These are phyloP conservation scores for Fusarium globosum DNA, from an alignment of 2,329 filamentous ascomycete species.

Conservation along the genomic window DNA sequence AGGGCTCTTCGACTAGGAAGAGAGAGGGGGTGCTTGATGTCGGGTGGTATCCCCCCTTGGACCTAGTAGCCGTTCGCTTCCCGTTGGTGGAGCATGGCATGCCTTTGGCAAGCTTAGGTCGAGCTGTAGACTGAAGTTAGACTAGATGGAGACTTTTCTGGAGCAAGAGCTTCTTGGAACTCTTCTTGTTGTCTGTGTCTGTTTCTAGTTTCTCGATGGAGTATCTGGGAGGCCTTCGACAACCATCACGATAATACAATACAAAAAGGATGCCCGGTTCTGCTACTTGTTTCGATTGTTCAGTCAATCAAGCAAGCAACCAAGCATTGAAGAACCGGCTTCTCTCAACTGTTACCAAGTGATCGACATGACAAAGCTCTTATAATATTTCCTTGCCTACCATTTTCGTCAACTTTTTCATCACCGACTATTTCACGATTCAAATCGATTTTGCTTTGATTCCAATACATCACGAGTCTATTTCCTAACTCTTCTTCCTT, in stretches of 20 bases:
- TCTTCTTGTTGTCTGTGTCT: conserved; percentile 10
- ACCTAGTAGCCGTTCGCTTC: conserved; percentile 46
- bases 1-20: conserved; percentile 18
- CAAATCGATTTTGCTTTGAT: conserved; percentile 5
- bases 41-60: conserved; percentile 31
- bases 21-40: conserved; percentile 27
- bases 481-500: neutral
- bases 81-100: conserved; percentile 41
- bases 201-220: conserved; percentile 31
- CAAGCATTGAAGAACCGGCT: conserved; percentile 44
- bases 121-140: conserved; percentile 9
- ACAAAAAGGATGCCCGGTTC: conserved; percentile 46
- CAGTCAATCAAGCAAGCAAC: conserved; percentile 33
- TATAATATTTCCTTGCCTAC: conserved; percentile 32
- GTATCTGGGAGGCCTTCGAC: conserved; percentile 44
- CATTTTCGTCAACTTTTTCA: conserved; percentile 9
- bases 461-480: conserved; percentile 13
- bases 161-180: conserved; percentile 33
- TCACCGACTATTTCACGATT: conserved; percentile 15
- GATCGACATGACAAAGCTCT: conserved; percentile 37
- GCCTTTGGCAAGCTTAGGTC: conserved; percentile 31
- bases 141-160: conserved; percentile 38
- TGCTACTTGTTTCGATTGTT: conserved; percentile 24
- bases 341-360: conserved; percentile 40
- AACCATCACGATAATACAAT: conserved; percentile 41